Conservation (phyloP, 78 protist species). For the slime mould (Dictyostelium discoideum) region dicty_2.7 NC_007088.5:6120001-6120500, state of each 20-base stretch:
- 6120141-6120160: not conserved
- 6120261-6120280: constrained; percentile 69
- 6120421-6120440: constrained; percentile 61
- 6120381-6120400: constrained; percentile 64
- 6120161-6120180: not conserved
- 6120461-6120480: constrained; percentile 58
- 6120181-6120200: constrained; percentile 34
- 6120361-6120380: constrained; percentile 37
- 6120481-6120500: constrained; percentile 68
- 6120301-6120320: constrained; percentile 69
- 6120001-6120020: constrained; percentile 52
- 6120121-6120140: no score
- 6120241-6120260: constrained; percentile 59
- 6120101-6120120: not conserved
- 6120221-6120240: constrained; percentile 65
- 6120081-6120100: not conserved
- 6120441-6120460: constrained; percentile 32
- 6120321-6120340: constrained; percentile 54
- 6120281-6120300: constrained; percentile 57
- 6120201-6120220: constrained; percentile 71
- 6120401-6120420: constrained; percentile 18
- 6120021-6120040: constrained; percentile 33
- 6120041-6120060: constrained; percentile 38
- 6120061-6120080: constrained; percentile 40
- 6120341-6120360: constrained; percentile 24